Evolutionary conservation across 2,329 filamentous ascomycete species (phyloP).

Genomic region (Trichophyton mentagrophytes): DNA sequence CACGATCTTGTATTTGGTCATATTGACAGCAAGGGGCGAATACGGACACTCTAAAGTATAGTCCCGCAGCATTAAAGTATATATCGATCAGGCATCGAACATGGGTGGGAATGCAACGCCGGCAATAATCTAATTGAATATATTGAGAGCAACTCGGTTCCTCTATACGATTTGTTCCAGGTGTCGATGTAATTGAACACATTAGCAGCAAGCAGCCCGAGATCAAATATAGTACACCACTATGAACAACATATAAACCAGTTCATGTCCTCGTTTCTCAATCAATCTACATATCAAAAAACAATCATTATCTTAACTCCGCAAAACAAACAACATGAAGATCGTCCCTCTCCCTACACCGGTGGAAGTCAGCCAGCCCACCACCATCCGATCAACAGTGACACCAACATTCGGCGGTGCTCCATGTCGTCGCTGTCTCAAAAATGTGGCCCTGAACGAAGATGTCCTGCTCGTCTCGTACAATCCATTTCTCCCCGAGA

Average conservation of each 20-base stretch:
- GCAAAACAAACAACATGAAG: background rate
- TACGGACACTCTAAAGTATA: background rate
- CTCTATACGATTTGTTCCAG: background rate
- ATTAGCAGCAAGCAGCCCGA: background rate
- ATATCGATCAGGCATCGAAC: too few relatives aligned
- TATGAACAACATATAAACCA: background rate
- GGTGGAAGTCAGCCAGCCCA: background rate
- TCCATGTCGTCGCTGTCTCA: slow-evolving; percentile 6
- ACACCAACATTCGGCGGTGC: background rate
- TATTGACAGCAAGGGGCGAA: background rate
- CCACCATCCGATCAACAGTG: background rate
- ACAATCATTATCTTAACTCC: background rate
- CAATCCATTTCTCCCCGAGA: slow-evolving; percentile 3
- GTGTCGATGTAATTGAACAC: background rate
- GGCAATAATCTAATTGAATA: background rate
- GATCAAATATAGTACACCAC: too few relatives aligned
- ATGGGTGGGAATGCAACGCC: background rate
- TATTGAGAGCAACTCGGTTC: background rate
- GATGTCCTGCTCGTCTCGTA: slow-evolving; percentile 4
- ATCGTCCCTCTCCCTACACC: slow-evolving; percentile 6
- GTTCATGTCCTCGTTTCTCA: background rate
- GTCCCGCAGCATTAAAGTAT: too few relatives aligned
- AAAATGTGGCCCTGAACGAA: background rate
- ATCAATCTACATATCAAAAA: background rate
- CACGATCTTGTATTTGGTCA: background rate